A percentile compares a stretch with the other conserved stretches of the same genome.
Evolutionary conservation across 345 rosid species (phyloP).

Genomic region (Eucalyptus globulus): DNA sequence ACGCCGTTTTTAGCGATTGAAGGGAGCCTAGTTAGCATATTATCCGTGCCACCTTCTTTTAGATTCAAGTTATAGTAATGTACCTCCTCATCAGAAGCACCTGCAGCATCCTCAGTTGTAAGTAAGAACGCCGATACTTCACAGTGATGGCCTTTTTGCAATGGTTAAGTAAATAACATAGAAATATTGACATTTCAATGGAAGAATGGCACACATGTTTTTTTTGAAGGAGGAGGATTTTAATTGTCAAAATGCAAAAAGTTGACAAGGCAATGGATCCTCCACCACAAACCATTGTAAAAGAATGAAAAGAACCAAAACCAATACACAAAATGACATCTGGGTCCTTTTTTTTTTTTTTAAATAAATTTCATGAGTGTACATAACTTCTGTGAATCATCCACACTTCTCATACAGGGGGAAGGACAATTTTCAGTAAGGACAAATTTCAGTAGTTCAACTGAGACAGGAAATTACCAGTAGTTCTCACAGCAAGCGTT

Average conservation of each 20-base stretch:
- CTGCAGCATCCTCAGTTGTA: constrained; percentile 16
- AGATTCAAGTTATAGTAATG: constrained; percentile 46
- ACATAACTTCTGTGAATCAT: neutral
- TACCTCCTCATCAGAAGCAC: constrained; percentile 41
- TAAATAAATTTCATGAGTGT: neutral
- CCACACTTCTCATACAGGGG: neutral
- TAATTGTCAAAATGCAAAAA: neutral
- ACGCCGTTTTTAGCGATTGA: constrained; percentile 63
- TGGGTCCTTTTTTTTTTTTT: neutral
- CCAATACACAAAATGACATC: neutral
- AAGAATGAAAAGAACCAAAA: neutral
- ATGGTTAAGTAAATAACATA: neutral
- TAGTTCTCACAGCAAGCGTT: constrained; percentile 53
- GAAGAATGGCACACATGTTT: neutral
- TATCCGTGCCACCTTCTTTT: constrained; percentile 20
- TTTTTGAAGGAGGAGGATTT: neutral
- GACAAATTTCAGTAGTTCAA: neutral
- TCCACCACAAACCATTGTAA: no score
- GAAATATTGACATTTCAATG: neutral
- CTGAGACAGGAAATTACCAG: constrained; percentile 34
- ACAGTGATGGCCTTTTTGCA: neutral
- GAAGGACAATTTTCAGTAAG: neutral
- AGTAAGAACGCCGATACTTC: neutral
- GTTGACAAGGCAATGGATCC: neutral
- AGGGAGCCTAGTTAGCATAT: constrained; percentile 45